Evolutionary conservation across 1,284 basidiomycete genomes (phyloP), one percentile per base, ranked within the genome.

Genomic region (Pholiota adiposa): DNA sequence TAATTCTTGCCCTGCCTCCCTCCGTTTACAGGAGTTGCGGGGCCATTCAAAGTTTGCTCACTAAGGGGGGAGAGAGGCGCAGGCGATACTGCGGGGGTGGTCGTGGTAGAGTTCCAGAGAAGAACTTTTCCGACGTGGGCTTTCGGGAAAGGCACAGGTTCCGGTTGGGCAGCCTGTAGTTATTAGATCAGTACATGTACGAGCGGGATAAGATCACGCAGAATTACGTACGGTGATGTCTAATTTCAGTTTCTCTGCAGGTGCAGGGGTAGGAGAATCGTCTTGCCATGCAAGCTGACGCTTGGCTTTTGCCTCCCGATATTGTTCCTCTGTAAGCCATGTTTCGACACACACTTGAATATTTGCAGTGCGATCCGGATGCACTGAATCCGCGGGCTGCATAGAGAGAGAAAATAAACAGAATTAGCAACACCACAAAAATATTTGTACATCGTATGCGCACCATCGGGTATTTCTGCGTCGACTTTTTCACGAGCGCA

Each of bases 241-340:
- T 57, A 72, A 66, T 4, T 72, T 69, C 6, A 80, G 74, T 11
- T 76, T 81, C 38, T 78, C 71, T 12, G 63, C 66, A 21, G 78
- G 73, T 64, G 81, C 81, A 46, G 69, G 71, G 16, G 72, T 70
- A 58, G 72, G 76, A 12, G 78, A 76, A 25, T 77, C 73, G 62
- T 88, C 86, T 67, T 90, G 88, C 87, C 87, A 89, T n/a, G 84
- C 86, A 19, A 92, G 70, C 40, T 85, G 78, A 56, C 81, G 81
- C 41, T 80, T 78, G 18, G 81, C 79, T 63, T 89, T 90, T 1
- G 88, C 87, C 36, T 79, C 77, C 59, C 80, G 77, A 70, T 88
- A 89, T 64, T 91, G 85, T 56, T 86, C 88, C 52, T 93, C 91
- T 6, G 86, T 85, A 51, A 90, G 78, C 91, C 91, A 93, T 25